A percentile compares a stretch with the other conserved stretches of the same genome.
Conservation (phyloP, 257 asterid species). For the Fraxinus americana region DNA sequence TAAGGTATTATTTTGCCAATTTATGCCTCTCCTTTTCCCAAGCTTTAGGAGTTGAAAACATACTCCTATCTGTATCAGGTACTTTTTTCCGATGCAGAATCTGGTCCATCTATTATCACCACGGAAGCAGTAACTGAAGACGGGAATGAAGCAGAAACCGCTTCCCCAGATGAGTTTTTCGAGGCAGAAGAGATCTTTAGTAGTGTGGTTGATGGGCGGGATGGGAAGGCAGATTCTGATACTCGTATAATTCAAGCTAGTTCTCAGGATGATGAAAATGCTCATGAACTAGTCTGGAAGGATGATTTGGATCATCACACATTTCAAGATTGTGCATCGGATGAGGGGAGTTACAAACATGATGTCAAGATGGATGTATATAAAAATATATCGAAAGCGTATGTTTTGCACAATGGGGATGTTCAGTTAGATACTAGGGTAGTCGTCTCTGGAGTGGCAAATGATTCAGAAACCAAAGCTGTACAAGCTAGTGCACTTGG, state of each 20-base stretch:
- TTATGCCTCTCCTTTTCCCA: conserved; percentile 26
- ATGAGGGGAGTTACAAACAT: conserved; percentile 54
- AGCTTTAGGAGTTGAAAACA: conserved; percentile 42
- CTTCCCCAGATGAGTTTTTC: conserved; percentile 81
- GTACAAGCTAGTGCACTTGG: conserved; percentile 26
- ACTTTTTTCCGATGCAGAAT: conserved; percentile 85
- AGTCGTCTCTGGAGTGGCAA: no score
- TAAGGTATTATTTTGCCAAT: conserved; percentile 43
- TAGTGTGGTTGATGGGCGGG: conserved; percentile 60
- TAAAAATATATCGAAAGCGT: conserved; percentile 11
- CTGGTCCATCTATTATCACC: conserved; percentile 52
- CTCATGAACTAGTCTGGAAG: conserved; percentile 44
- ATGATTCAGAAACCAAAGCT: conserved; percentile 29
- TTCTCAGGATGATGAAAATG: conserved; percentile 44
- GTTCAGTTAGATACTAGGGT: conserved; percentile 28
- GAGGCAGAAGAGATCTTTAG: conserved; percentile 98
- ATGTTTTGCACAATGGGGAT: conserved; percentile 30
- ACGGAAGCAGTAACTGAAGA: conserved; percentile 56
- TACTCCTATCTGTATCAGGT: conserved; percentile 64
- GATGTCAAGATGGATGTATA: conserved; percentile 28
- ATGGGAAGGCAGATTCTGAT: conserved; percentile 63
- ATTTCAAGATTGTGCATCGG: conserved; percentile 83
- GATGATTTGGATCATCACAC: conserved; percentile 69
- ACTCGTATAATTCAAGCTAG: conserved; percentile 39
- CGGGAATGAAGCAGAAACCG: conserved; percentile 66